These are phyloP conservation scores for Penicillium paradoxum DNA, from an alignment of 495 filamentous ascomycete genomes.

Conservation along the genomic window DNA sequence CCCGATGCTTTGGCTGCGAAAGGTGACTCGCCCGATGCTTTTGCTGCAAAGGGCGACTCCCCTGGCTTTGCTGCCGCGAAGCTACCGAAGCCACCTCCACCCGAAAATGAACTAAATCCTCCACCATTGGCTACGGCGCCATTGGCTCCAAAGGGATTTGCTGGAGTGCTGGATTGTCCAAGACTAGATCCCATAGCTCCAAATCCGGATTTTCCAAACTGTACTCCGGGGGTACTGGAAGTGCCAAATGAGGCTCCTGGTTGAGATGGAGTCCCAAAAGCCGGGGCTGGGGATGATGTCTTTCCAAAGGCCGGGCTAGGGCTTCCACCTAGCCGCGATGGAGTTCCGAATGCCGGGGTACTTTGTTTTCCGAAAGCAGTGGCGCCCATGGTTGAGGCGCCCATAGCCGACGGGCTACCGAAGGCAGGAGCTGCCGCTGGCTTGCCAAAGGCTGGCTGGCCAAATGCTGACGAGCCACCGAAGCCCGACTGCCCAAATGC, in stretches of 20 bases:
- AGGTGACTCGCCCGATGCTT: not conserved
- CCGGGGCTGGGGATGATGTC: slow-evolving; percentile 33
- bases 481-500: slow-evolving; percentile 41
- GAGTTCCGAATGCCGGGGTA: slow-evolving; percentile 21
- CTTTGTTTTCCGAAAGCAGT: slow-evolving; percentile 35
- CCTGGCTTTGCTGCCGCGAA: slow-evolving; percentile 29
- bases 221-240: slow-evolving; percentile 22
- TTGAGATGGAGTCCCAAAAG: slow-evolving; percentile 33
- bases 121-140: slow-evolving; percentile 26
- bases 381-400: slow-evolving; percentile 28
- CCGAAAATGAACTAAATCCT: slow-evolving; percentile 35
- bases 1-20: not conserved
- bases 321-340: slow-evolving; percentile 22
- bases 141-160: slow-evolving; percentile 27
- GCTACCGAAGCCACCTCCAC: slow-evolving; percentile 29
- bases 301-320: slow-evolving; percentile 46
- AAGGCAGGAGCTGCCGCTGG: slow-evolving; percentile 29
- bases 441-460: slow-evolving; percentile 28
- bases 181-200: slow-evolving; percentile 42
- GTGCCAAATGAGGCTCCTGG: slow-evolving; percentile 26
- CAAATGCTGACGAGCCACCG: slow-evolving; percentile 35
- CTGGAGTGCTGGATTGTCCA: slow-evolving; percentile 33
- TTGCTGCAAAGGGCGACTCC: slow-evolving; percentile 26
- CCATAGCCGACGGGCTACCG: slow-evolving; percentile 34
- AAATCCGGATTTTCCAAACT: slow-evolving; percentile 44